phyloP scores from a whole-genome alignment of 306 rosid genomes.

The Hippophae tibetana region DNA sequence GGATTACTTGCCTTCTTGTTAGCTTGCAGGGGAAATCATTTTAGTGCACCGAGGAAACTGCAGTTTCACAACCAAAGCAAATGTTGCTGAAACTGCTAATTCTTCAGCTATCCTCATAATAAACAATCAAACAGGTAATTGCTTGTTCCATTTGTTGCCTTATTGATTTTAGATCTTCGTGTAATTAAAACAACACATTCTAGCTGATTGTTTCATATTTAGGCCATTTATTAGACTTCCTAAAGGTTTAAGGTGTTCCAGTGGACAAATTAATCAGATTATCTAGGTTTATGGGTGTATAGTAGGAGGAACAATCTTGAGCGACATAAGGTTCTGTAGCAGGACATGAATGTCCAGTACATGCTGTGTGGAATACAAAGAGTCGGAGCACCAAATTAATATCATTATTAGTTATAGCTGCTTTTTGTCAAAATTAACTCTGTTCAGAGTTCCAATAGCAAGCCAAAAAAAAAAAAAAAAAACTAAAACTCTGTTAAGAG shows the following conservation, averaged over 20 bases:
- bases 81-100: slow-evolving; percentile 64
- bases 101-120: slow-evolving; percentile 93
- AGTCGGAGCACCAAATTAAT: neutral
- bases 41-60: slow-evolving; percentile 91
- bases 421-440: neutral
- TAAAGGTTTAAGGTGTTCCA: neutral
- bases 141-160: slow-evolving; percentile 13
- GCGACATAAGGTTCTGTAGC: neutral
- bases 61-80: slow-evolving; percentile 92
- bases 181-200: neutral
- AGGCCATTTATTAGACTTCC: neutral
- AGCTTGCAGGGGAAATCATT: slow-evolving; percentile 73
- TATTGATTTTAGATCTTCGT: slow-evolving; percentile 8
- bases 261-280: neutral
- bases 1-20: slow-evolving; percentile 35
- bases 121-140: slow-evolving; percentile 66
- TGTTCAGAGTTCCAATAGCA: neutral
- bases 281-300: neutral
- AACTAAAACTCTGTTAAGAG: neutral
- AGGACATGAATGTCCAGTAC: neutral
- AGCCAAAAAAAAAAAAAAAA: no score
- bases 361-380: neutral
- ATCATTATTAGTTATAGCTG: slow-evolving; percentile 1
- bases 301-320: neutral
- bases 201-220: neutral